Evolutionary conservation across 768 basidiomycete species (phyloP).

Genomic region (Rhizopogon salebrosus): DNA sequence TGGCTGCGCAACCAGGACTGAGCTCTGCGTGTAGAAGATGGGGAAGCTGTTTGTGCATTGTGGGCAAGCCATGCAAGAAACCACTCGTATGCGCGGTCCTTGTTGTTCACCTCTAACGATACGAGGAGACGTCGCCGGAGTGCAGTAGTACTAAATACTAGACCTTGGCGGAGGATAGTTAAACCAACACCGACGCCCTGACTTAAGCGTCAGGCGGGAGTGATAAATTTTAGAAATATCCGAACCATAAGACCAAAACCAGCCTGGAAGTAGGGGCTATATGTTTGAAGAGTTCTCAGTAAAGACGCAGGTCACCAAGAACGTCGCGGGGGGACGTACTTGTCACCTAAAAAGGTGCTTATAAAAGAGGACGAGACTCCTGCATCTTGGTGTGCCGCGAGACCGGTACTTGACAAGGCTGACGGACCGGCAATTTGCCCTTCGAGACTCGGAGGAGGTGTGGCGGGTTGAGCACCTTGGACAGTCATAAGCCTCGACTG

Average conservation of each 20-base stretch:
- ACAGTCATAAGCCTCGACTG: neutral
- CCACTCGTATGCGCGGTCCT: constrained; percentile 94
- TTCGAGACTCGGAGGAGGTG: neutral
- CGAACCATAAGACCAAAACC: constrained; percentile 95
- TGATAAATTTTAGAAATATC: neutral
- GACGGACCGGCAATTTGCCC: neutral
- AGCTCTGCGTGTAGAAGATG: constrained; percentile 19
- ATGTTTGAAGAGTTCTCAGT: constrained; percentile 30
- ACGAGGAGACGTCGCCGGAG: constrained; percentile 90
- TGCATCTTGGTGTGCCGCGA: constrained; percentile 7
- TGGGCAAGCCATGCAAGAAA: constrained; percentile 94
- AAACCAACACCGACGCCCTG: constrained; percentile 91
- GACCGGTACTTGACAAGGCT: neutral
- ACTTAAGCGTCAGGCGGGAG: constrained; percentile 1
- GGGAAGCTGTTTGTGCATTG: constrained; percentile 38
- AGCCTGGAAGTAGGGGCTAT: constrained; percentile 94
- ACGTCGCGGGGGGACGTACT: constrained; percentile 43
- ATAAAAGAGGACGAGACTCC: constrained; percentile 27
- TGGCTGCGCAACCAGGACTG: constrained; percentile 68
- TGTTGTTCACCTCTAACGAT: constrained; percentile 92
- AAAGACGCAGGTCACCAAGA: constrained; percentile 2
- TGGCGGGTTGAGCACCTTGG: neutral
- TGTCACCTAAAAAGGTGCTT: constrained; percentile 48
- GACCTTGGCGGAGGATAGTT: constrained; percentile 65
- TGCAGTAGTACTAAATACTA: constrained; percentile 63